Percentiles rank a stretch among this genome's conserved stretches.
These are phyloP conservation scores for Moniliella sp. DNA, from an alignment of 1,284 basidiomycete genomes.

Conservation along the genomic window DNA sequence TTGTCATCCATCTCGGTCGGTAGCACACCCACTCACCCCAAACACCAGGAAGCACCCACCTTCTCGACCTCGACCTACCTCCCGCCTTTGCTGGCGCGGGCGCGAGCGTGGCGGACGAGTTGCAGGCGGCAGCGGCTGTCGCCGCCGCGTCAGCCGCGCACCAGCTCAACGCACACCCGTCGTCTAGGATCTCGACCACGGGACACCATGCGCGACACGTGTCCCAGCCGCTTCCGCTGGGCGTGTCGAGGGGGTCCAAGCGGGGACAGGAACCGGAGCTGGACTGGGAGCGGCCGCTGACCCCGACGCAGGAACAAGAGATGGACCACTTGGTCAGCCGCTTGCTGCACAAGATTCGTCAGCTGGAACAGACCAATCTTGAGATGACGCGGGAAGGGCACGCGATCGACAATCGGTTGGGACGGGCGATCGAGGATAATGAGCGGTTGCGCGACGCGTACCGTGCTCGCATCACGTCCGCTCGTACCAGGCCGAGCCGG, in stretches of 20 bases:
- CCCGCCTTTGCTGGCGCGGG: too few relatives aligned
- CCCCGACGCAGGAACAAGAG: too few relatives aligned
- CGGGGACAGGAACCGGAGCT: neutral
- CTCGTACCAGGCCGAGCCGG: too few relatives aligned
- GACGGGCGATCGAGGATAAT: conserved; percentile 18
- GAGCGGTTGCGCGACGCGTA: conserved; percentile 18
- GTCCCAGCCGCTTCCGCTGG: neutral
- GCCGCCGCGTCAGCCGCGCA: neutral
- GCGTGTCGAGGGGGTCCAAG: neutral
- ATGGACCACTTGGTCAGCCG: conserved; percentile 15
- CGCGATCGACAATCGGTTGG: conserved; percentile 16
- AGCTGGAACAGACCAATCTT: conserved; percentile 19
- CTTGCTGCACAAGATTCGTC: conserved; percentile 17
- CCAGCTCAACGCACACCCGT: neutral
- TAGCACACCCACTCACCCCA: too few relatives aligned
- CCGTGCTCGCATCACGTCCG: too few relatives aligned
- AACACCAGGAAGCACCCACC: too few relatives aligned
- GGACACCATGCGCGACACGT: neutral
- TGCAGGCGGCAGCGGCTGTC: too few relatives aligned
- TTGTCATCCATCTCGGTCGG: too few relatives aligned
- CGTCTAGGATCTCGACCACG: neutral
- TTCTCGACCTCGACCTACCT: too few relatives aligned
- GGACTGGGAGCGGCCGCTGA: conserved; percentile 1
- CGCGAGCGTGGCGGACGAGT: too few relatives aligned
- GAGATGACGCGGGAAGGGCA: conserved; percentile 11